Percentiles rank a stretch among this genome's conserved stretches.
phyloP scores from a whole-genome alignment of 495 filamentous ascomycete genomes.

The Penicillium ucsense region DNA sequence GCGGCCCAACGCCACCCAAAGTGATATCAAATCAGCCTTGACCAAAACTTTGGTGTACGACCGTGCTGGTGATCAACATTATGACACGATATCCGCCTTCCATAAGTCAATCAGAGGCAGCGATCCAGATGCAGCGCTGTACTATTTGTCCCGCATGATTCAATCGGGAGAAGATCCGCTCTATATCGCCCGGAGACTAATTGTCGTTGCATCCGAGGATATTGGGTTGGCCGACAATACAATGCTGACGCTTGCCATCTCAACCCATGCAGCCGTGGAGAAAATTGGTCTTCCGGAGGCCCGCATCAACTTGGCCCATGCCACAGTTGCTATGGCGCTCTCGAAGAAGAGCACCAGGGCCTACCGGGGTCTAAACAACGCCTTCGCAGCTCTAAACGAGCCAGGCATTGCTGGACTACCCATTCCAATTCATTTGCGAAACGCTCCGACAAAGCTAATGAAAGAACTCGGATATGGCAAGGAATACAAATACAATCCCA shows the following conservation, averaged over 20 bases:
- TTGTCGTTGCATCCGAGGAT: constrained; percentile 87
- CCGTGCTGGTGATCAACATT: constrained; percentile 89
- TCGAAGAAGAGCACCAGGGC: constrained; percentile 79
- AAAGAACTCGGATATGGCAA: constrained; percentile 81
- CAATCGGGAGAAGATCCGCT: constrained; percentile 89
- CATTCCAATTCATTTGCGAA: constrained; percentile 79
- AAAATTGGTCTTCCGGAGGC: constrained; percentile 92
- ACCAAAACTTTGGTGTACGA: constrained; percentile 93
- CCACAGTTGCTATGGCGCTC: constrained; percentile 69
- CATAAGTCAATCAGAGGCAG: constrained; percentile 91
- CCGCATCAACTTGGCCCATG: constrained; percentile 84
- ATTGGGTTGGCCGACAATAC: constrained; percentile 85
- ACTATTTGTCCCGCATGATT: constrained; percentile 95
- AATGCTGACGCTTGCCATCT: constrained; percentile 74
- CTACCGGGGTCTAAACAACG: constrained; percentile 75
- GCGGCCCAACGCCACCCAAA: constrained; percentile 43
- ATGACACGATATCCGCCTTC: constrained; percentile 89
- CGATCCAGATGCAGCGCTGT: constrained; percentile 76
- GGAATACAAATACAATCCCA: constrained; percentile 95
- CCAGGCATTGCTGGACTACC: constrained; percentile 71
- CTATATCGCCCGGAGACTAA: constrained; percentile 82
- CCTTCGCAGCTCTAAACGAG: constrained; percentile 61
- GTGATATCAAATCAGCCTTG: constrained; percentile 64
- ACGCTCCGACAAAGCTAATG: constrained; percentile 88
- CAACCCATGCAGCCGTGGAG: constrained; percentile 74